A percentile compares a stretch with the other conserved stretches of the same genome.
These are phyloP conservation scores for Xerocomellus amylosporus DNA, from an alignment of 768 basidiomycete genomes.

Conservation along the genomic window DNA sequence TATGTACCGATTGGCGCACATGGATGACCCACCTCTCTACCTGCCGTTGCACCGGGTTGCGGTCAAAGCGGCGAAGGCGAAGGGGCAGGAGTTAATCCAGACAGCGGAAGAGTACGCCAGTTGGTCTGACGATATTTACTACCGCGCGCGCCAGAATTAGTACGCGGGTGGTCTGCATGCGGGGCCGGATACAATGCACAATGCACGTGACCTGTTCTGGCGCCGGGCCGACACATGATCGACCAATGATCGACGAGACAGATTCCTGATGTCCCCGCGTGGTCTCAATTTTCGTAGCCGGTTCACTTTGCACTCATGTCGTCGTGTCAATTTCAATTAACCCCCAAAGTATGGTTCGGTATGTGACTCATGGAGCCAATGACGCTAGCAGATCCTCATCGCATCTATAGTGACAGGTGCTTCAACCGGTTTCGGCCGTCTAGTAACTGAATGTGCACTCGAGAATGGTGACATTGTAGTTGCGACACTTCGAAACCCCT, in stretches of 20 bases:
- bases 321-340: background rate
- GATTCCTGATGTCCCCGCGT: background rate
- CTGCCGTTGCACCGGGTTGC: conserved; percentile 25
- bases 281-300: background rate
- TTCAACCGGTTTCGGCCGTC: conserved; percentile 40
- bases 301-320: background rate
- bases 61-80: conserved; percentile 20
- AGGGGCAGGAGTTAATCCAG: conserved; percentile 21
- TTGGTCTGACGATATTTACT: conserved; percentile 30
- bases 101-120: conserved; percentile 26
- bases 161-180: background rate
- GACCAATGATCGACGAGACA: background rate
- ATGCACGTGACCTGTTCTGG: conserved; percentile 2
- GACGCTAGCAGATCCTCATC: background rate
- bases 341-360: conserved; percentile 26
- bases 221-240: too few species aligned
- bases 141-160: conserved; percentile 6
- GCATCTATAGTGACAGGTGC: conserved; percentile 40
- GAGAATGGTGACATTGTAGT: conserved; percentile 39
- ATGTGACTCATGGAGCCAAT: background rate
- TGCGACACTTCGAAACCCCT: conserved; percentile 45
- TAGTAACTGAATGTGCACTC: conserved; percentile 35
- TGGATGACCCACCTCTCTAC: conserved; percentile 27
- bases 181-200: background rate
- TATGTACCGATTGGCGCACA: conserved; percentile 16